phyloP scores from a whole-genome alignment of 345 rosid species.

The Salix koriyanagi region DNA sequence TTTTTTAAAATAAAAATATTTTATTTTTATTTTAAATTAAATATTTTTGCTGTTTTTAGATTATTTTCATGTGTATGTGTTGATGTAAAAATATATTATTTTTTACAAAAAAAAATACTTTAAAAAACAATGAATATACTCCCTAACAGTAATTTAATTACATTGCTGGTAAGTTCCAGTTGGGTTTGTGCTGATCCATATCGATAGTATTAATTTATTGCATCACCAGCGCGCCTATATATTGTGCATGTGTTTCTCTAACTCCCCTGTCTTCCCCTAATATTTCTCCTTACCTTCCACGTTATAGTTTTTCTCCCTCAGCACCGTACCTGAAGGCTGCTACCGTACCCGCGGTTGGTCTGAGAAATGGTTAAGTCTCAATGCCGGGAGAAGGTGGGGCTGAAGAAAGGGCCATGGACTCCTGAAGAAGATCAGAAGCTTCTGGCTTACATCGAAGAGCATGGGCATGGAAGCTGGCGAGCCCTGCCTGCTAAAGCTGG shows the following conservation, averaged over 20 bases:
- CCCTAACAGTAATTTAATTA: too few relatives aligned
- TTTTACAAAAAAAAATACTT: too few relatives aligned
- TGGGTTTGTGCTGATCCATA: neutral
- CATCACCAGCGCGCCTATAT: neutral
- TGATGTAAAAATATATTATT: too few relatives aligned
- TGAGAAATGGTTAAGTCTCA: neutral
- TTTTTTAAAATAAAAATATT: too few relatives aligned
- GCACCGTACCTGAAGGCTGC: neutral
- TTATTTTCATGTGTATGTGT: too few relatives aligned
- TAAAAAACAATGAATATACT: too few relatives aligned
- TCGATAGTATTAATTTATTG: neutral
- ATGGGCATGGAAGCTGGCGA: constrained; percentile 17
- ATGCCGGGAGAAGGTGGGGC: constrained; percentile 4
- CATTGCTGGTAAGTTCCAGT: neutral
- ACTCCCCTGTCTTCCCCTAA: neutral
- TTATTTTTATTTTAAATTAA: too few relatives aligned
- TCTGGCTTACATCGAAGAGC: constrained; percentile 2
- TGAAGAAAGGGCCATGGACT: constrained; percentile 17
- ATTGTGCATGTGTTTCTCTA: neutral
- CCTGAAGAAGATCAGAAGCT: constrained; percentile 19
- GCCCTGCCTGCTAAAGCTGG: constrained; percentile 10
- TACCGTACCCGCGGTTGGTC: neutral
- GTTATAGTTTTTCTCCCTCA: neutral
- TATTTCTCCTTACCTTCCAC: neutral
- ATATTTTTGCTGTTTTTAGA: too few relatives aligned